These are phyloP conservation scores for Fomes fomentarius DNA, from an alignment of 1,284 basidiomycete species.

Conservation along the genomic window DNA sequence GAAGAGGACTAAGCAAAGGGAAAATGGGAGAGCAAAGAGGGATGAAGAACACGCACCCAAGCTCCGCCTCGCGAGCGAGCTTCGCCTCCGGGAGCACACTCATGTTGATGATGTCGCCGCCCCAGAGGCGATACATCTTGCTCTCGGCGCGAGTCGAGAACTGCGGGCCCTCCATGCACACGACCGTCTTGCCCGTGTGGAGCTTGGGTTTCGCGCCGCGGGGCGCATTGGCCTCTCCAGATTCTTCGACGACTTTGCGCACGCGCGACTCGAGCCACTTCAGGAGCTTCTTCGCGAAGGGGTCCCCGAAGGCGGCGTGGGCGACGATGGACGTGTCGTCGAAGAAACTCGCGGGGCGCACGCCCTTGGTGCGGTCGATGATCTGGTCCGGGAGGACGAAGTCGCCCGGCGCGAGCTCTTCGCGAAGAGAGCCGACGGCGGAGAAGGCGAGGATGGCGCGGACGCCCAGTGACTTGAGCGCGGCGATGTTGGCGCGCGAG, in stretches of 20 bases:
- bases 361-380: constrained; percentile 95
- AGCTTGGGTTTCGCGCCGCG: constrained; percentile 61
- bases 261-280: constrained; percentile 74
- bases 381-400: constrained; percentile 92
- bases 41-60: constrained; percentile 63
- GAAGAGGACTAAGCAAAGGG: no score
- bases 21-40: no score
- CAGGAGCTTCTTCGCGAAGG: constrained; percentile 73
- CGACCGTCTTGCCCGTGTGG: constrained; percentile 83
- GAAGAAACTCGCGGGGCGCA: constrained; percentile 88
- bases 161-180: constrained; percentile 98
- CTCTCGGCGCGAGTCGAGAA: constrained; percentile 96
- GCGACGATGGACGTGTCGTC: constrained; percentile 83
- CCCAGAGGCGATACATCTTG: constrained; percentile 91
- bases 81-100: constrained; percentile 96
- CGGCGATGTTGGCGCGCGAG: constrained; percentile 91
- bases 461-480: constrained; percentile 91
- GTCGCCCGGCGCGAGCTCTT: constrained; percentile 92
- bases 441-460: constrained; percentile 92
- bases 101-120: constrained; percentile 96
- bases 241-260: constrained; percentile 61
- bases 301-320: constrained; percentile 94
- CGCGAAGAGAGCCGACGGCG: constrained; percentile 94
- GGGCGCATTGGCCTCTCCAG: constrained; percentile 38
- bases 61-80: constrained; percentile 92